Evolutionary conservation across 2,329 filamentous ascomycete species (phyloP).

Genomic region (Fusarium brevicatenulatum): DNA sequence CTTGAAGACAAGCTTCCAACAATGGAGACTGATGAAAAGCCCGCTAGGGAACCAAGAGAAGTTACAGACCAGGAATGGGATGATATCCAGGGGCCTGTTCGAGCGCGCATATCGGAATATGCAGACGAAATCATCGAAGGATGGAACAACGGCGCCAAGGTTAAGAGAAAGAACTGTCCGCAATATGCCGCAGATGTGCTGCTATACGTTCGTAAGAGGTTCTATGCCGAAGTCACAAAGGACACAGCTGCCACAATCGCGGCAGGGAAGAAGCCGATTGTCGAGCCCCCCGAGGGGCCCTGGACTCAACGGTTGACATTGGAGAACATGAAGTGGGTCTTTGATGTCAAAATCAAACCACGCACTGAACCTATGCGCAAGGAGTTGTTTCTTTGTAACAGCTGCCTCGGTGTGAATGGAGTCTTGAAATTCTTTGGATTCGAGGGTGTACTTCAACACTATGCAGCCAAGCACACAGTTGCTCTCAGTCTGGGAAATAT

Average conservation of each 20-base stretch:
- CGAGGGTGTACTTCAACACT: slow-evolving; percentile 84
- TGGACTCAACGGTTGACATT: slow-evolving; percentile 73
- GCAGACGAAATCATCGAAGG: slow-evolving; percentile 76
- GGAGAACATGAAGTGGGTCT: slow-evolving; percentile 89
- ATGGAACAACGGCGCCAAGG: slow-evolving; percentile 72
- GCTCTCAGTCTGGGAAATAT: slow-evolving; percentile 75
- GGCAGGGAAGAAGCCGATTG: slow-evolving; percentile 55
- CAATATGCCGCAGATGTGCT: slow-evolving; percentile 79
- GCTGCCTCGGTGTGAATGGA: slow-evolving; percentile 62
- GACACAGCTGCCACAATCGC: slow-evolving; percentile 60
- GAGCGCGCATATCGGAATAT: slow-evolving; percentile 70
- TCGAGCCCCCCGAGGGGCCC: slow-evolving; percentile 63
- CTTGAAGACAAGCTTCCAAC: slow-evolving; percentile 48
- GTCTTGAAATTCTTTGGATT: slow-evolving; percentile 77
- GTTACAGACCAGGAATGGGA: slow-evolving; percentile 76
- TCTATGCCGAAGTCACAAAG: slow-evolving; percentile 69
- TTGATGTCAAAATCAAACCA: slow-evolving; percentile 79
- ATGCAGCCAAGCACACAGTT: slow-evolving; percentile 81
- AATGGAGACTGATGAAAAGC: neutral
- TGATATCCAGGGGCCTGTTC: slow-evolving; percentile 73
- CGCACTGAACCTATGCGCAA: slow-evolving; percentile 72
- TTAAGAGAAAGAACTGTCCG: slow-evolving; percentile 71
- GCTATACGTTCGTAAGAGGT: slow-evolving; percentile 72
- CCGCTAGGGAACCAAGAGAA: slow-evolving; percentile 54
- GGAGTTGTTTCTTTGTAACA: slow-evolving; percentile 80